Evolutionary conservation across 495 filamentous ascomycete genomes (phyloP).

Genomic region (Annulohypoxylon nitens): DNA sequence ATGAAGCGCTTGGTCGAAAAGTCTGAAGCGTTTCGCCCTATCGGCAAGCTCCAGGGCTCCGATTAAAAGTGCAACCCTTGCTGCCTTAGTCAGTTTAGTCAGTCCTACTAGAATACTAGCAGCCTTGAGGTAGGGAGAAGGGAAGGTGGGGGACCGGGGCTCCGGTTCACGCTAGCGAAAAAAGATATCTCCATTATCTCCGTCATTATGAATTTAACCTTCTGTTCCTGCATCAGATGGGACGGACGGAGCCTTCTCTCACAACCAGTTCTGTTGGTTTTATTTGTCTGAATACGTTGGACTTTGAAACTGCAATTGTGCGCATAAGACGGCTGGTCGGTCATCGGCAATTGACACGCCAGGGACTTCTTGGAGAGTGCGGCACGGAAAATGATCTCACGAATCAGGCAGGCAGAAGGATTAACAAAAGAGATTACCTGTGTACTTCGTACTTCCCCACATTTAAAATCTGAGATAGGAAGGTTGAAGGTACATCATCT

Average conservation of each 20-base stretch:
- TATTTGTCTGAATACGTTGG: neutral
- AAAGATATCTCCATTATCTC: slow-evolving; percentile 1
- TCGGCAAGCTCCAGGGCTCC: slow-evolving; percentile 12
- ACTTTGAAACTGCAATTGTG: slow-evolving; percentile 5
- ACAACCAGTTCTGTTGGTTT: neutral
- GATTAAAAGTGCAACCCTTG: neutral
- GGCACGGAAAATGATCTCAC: slow-evolving; percentile 16
- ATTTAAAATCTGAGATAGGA: slow-evolving; percentile 25
- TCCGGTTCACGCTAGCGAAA: slow-evolving; percentile 28
- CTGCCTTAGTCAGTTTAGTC: neutral
- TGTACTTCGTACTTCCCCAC: slow-evolving; percentile 16
- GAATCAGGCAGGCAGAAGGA: slow-evolving; percentile 15
- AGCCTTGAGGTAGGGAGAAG: neutral
- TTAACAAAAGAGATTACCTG: slow-evolving; percentile 10
- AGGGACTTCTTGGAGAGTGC: neutral
- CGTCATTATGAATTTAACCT: slow-evolving; percentile 12
- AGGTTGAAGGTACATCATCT: slow-evolving; percentile 13
- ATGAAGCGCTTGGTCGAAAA: neutral
- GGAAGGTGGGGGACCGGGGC: slow-evolving; percentile 5
- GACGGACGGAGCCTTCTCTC: neutral
- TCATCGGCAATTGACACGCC: neutral
- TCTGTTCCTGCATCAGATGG: slow-evolving; percentile 21
- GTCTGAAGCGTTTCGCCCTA: slow-evolving; percentile 1
- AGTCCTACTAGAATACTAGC: neutral
- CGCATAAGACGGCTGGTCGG: neutral